Conservation (phyloP, 2,329 filamentous ascomycete genomes). For the Zasmidium cellare region DNA sequence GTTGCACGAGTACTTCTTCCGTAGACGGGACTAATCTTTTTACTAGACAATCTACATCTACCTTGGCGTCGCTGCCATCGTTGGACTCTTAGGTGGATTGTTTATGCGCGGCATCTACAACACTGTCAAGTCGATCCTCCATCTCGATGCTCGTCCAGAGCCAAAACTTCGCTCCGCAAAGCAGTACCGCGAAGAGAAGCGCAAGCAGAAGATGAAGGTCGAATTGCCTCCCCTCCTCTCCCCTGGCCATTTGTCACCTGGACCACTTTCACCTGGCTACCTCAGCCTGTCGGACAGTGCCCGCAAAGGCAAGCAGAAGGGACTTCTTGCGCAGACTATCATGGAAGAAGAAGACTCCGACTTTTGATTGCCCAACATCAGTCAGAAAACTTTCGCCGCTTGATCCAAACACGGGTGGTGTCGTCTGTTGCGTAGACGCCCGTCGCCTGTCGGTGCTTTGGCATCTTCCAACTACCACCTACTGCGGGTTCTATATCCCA, state of each 20-base stretch:
- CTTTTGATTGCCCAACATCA: conserved; percentile 33
- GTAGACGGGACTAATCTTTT: conserved; percentile 21
- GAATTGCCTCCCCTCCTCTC: conserved; percentile 17
- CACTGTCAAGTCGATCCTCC: conserved; percentile 31
- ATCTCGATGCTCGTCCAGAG: conserved; percentile 20
- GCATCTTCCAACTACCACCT: conserved; percentile 52
- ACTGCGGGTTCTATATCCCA: conserved; percentile 56
- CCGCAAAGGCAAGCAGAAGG: conserved; percentile 43
- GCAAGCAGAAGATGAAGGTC: conserved; percentile 21
- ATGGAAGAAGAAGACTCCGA: conserved; percentile 68
- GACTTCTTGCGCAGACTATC: conserved; percentile 66
- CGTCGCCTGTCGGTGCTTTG: conserved; percentile 49
- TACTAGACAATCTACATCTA: conserved; percentile 54
- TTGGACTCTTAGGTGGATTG: conserved; percentile 66
- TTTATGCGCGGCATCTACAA: conserved; percentile 59
- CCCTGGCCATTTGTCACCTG: conserved; percentile 17
- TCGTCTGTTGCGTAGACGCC: conserved; percentile 53
- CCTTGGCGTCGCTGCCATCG: conserved; percentile 65
- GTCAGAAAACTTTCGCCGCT: conserved; percentile 20
- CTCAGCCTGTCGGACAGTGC: conserved; percentile 29
- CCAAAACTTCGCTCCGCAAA: conserved; percentile 27
- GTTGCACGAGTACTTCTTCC: not conserved
- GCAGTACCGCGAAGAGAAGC: conserved; percentile 35
- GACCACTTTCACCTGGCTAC: conserved; percentile 19
- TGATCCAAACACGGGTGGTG: conserved; percentile 58